A percentile compares a stretch with the other conserved stretches of the same genome.
Conservation (phyloP, 768 basidiomycete genomes). For the Boletus bicolor region DNA sequence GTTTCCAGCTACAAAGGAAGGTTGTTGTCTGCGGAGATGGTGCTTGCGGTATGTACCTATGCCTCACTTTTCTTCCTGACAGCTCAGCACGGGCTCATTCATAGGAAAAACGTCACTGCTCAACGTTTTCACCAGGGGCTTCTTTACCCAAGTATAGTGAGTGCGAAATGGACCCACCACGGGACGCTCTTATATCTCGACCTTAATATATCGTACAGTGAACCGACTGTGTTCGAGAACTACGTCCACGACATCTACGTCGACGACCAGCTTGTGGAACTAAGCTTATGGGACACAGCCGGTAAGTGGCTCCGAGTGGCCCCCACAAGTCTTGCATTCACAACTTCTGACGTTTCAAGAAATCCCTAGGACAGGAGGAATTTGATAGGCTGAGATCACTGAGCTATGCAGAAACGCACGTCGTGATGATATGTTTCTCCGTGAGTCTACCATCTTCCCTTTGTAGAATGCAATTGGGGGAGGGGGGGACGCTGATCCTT, state of each 20-base stretch:
- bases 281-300: slow-evolving; percentile 97
- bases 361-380: slow-evolving; percentile 79
- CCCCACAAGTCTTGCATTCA: slow-evolving; percentile 3
- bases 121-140: slow-evolving; percentile 87
- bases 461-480: background rate
- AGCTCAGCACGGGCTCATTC: slow-evolving; percentile 12
- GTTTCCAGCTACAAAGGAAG: slow-evolving; percentile 50
- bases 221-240: slow-evolving; percentile 96
- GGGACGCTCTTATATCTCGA: background rate
- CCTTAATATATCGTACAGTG: slow-evolving; percentile 40
- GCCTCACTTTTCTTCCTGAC: slow-evolving; percentile 2
- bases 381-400: slow-evolving; percentile 91
- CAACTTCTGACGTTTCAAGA: slow-evolving; percentile 34
- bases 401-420: slow-evolving; percentile 96
- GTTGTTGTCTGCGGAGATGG: slow-evolving; percentile 96
- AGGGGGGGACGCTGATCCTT: background rate
- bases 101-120: slow-evolving; percentile 79
- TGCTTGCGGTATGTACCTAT: slow-evolving; percentile 64
- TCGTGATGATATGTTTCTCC: slow-evolving; percentile 95
- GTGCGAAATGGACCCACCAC: slow-evolving; percentile 25
- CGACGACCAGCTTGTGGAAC: slow-evolving; percentile 84
- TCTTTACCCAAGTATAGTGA: slow-evolving; percentile 93
- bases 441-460: slow-evolving; percentile 39
- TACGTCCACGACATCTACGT: slow-evolving; percentile 88
- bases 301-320: slow-evolving; percentile 45